Conservation (phyloP, 768 basidiomycete genomes). For the Rhizopogon vulgaris region DNA sequence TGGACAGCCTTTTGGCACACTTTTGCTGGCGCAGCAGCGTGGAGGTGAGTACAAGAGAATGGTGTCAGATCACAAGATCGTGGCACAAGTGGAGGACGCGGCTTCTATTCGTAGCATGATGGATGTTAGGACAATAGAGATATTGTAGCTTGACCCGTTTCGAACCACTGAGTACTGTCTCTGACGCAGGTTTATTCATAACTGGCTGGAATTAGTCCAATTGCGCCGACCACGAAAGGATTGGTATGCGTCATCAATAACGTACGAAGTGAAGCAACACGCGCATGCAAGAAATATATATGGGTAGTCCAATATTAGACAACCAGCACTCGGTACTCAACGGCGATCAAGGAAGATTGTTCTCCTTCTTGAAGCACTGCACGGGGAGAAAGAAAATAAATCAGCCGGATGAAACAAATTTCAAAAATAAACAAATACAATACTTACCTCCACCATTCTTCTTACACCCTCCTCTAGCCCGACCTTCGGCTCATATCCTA, state of each 20-base stretch:
- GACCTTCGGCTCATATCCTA: slow-evolving; percentile 91
- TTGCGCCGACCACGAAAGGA: not conserved
- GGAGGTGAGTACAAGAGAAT: not conserved
- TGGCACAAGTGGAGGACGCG: not conserved
- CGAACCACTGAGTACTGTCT: too few species aligned
- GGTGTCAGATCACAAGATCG: not conserved
- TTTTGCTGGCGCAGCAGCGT: not conserved
- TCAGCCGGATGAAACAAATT: not conserved
- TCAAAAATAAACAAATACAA: not conserved
- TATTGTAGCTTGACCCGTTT: not conserved
- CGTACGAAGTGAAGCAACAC: not conserved
- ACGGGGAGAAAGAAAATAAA: not conserved
- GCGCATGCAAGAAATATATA: not conserved
- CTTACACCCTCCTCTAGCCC: slow-evolving; percentile 85
- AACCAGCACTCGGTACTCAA: not conserved
- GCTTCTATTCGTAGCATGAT: not conserved
- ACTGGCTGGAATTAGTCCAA: not conserved
- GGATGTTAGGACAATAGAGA: not conserved
- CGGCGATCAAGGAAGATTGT: slow-evolving; percentile 14
- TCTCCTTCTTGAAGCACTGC: slow-evolving; percentile 28
- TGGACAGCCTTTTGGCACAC: not conserved
- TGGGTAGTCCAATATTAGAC: not conserved
- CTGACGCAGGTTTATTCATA: too few species aligned
- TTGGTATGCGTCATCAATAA: not conserved
- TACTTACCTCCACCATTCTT: slow-evolving; percentile 65